phyloP scores from a whole-genome alignment of 2,329 filamentous ascomycete species.

The Nakataea oryzae region DNA sequence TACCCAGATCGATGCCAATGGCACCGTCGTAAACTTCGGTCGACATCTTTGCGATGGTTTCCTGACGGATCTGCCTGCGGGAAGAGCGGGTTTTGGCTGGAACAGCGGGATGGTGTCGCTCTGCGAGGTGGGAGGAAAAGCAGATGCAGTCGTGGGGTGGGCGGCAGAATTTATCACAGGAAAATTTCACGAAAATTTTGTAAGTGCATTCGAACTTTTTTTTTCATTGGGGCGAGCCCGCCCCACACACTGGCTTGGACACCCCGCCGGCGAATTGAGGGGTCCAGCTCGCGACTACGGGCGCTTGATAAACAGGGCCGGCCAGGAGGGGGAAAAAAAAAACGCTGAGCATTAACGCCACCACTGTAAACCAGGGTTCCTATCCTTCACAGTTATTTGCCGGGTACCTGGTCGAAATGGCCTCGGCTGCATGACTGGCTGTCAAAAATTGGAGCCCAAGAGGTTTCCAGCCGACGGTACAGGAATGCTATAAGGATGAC shows the following conservation, averaged over 20 bases:
- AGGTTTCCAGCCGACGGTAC: neutral
- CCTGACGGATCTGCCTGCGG: slow-evolving; percentile 4
- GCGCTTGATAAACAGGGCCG: neutral
- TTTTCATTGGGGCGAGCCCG: neutral
- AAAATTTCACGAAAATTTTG: slow-evolving; percentile 4
- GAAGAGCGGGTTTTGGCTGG: neutral
- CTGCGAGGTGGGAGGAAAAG: neutral
- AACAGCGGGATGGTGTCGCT: neutral
- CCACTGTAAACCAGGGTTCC: neutral
- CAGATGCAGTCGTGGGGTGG: neutral
- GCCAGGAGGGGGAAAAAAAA: neutral
- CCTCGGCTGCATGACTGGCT: neutral
- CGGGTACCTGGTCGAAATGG: neutral
- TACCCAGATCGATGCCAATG: slow-evolving; percentile 99
- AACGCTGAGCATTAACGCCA: neutral
- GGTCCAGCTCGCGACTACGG: neutral
- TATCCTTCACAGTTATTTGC: neutral
- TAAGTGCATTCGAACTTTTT: slow-evolving; percentile 5
- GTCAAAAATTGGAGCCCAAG: neutral
- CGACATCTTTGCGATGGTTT: slow-evolving; percentile 57
- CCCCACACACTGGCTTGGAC: neutral
- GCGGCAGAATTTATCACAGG: slow-evolving; percentile 2
- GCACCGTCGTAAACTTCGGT: slow-evolving; percentile 99
- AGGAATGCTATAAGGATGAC: neutral
- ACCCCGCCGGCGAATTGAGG: neutral